A percentile compares a stretch with the other conserved stretches of the same genome.
phyloP scores from a whole-genome alignment of 2,329 filamentous ascomycete genomes.

The Penicillium polonicum region DNA sequence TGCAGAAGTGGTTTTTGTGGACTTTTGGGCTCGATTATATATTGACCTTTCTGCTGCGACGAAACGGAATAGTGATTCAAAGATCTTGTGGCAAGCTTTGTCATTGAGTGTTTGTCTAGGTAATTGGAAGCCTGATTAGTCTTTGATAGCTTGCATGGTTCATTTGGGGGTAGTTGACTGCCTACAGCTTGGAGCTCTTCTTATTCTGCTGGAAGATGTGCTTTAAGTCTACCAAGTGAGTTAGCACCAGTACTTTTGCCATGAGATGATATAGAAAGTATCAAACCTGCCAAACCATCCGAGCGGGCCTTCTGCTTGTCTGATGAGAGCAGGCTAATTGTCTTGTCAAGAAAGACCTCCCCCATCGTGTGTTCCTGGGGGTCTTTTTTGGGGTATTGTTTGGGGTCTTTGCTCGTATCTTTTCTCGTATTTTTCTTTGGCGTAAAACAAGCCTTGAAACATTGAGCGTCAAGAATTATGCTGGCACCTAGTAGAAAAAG shows the following conservation, averaged over 20 bases:
- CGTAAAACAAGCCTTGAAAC: background rate
- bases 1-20: constrained; percentile 51
- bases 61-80: constrained; percentile 75
- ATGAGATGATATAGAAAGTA: background rate
- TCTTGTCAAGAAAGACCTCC: constrained; percentile 44
- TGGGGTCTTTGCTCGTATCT: background rate
- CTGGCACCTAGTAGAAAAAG: background rate
- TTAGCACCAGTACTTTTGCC: background rate
- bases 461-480: background rate
- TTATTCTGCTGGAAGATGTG: constrained; percentile 57
- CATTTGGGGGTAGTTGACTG: background rate
- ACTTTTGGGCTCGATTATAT: constrained; percentile 58
- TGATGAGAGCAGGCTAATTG: constrained; percentile 44
- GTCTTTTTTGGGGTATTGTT: background rate
- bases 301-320: constrained; percentile 48
- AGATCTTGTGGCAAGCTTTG: constrained; percentile 76
- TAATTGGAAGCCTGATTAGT: constrained; percentile 15
- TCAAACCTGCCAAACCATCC: constrained; percentile 51
- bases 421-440: background rate
- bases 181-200: constrained; percentile 40
- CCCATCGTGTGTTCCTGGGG: constrained; percentile 33
- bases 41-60: constrained; percentile 67
- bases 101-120: constrained; percentile 59
- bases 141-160: background rate
- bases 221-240: constrained; percentile 48